Evolutionary conservation across 2,329 filamentous ascomycete species (phyloP), one percentile per base, ranked within the genome.

Genomic region (Chaetothyriales sp.): DNA sequence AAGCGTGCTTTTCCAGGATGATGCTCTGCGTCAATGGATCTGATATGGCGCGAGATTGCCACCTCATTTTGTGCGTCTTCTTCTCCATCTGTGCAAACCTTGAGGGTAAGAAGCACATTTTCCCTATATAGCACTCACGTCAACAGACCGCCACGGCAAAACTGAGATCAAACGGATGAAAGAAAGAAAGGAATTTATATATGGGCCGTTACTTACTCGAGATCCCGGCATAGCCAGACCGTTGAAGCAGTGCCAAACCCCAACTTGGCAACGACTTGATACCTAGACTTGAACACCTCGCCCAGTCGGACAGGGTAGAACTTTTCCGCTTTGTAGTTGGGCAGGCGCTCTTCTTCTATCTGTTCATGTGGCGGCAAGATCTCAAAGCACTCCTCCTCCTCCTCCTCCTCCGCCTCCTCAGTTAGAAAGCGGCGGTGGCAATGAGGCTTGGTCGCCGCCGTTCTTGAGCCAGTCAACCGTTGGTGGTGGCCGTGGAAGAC

Each of bases 161-260:
- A 10, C 65, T 63, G 42, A 44, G 50, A 46, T 50, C 47, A 55
- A 57, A 55, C 22, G 65, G 28, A 32, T 12, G 4, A 3, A 25
- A 25, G 6, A 66, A 64, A 60, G 55, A 58, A 55, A 22, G 65
- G 28, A 32, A 65, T 62, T 57, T 12, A 9, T 62, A 57, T 12
- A 9, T 32, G 32, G 15, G 12, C 2, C 10, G 10, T 32, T 10
- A 39, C 10, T 39, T 15, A 39, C 32, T 39, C 10, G 10, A 47
- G 53, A 55, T 68, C 62, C 2, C 58, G 57, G 28, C 66, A 68
- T 42, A 73, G 64, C 71, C 68, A 74, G 44, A 73, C 66, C 6
- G 68, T 74, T 6, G 69, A 68, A 55, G 60, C 72, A 2, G 65
- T 64, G 20, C 72, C 70, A 22, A 63, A 50, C 4, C 50, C 50